phyloP scores from a whole-genome alignment of 305 asterid genomes.

The Solanum hybrid region DNA sequence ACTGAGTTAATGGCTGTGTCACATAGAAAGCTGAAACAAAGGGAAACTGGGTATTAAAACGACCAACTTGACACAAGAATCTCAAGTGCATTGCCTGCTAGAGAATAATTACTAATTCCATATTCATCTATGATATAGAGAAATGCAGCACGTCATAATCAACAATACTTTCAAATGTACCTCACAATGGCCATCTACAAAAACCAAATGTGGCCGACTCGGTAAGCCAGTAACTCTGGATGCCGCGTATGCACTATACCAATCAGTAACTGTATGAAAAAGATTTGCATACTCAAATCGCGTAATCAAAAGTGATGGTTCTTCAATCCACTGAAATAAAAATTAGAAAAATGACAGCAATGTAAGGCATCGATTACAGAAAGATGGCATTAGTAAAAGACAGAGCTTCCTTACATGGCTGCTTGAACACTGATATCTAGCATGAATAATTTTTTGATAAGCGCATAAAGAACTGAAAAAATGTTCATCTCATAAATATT shows the following conservation, averaged over 20 bases:
- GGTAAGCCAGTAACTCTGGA: constrained; percentile 92
- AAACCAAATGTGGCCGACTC: constrained; percentile 78
- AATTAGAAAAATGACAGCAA: background rate
- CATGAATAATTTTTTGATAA: background rate
- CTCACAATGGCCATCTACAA: constrained; percentile 94
- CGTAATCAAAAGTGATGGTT: constrained; percentile 75
- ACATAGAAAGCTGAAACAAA: background rate
- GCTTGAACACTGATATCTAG: background rate
- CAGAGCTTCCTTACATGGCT: background rate
- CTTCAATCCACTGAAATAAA: constrained; percentile 85
- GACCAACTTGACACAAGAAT: background rate
- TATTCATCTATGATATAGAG: background rate
- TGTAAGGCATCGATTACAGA: background rate
- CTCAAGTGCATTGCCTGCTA: background rate
- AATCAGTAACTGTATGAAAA: constrained; percentile 93
- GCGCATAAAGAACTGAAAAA: background rate
- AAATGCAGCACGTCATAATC: background rate
- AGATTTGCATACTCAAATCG: constrained; percentile 93
- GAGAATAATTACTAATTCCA: background rate
- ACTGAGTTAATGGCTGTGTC: background rate
- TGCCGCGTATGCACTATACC: constrained; percentile 88
- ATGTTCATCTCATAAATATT: background rate
- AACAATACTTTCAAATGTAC: constrained; percentile 23
- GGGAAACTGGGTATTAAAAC: background rate
- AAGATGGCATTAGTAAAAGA: background rate